Evolutionary conservation across 345 rosid species (phyloP).

Genomic region (Gossypium longicalyx): DNA sequence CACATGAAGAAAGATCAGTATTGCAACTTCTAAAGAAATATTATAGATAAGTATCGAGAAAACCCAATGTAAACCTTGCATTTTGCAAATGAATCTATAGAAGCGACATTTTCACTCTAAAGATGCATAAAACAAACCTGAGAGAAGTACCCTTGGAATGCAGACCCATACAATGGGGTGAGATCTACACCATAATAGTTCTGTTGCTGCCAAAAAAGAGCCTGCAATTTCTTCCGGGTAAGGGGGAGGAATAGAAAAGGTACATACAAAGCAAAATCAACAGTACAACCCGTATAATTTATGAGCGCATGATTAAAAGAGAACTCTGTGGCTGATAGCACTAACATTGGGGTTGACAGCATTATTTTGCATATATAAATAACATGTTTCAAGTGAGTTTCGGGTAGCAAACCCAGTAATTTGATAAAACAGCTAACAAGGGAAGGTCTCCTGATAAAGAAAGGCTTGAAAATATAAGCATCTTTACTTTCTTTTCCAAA

Average conservation of each 20-base stretch:
- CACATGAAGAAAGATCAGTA: not conserved
- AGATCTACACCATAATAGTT: constrained; percentile 89
- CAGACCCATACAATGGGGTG: constrained; percentile 74
- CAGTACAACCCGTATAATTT: not conserved
- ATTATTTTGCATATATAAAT: not conserved
- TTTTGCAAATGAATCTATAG: not conserved
- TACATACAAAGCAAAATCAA: not conserved
- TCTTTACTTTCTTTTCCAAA: not conserved
- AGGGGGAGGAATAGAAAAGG: not conserved
- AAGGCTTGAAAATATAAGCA: not conserved
- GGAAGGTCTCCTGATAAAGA: not conserved
- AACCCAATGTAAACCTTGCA: not conserved
- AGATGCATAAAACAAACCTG: constrained; percentile 51
- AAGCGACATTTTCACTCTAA: not conserved
- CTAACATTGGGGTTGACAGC: not conserved
- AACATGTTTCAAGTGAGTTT: not conserved
- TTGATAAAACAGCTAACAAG: not conserved
- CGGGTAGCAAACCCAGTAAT: not conserved
- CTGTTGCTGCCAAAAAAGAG: constrained; percentile 97
- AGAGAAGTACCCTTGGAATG: constrained; percentile 90
- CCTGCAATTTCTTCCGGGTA: constrained; percentile 37
- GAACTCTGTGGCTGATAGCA: too few species aligned
- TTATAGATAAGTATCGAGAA: not conserved
- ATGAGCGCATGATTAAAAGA: not conserved
- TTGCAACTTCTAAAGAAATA: not conserved